phyloP scores from a whole-genome alignment of 2,329 filamentous ascomycete genomes.

The Fusarium bactridioides region DNA sequence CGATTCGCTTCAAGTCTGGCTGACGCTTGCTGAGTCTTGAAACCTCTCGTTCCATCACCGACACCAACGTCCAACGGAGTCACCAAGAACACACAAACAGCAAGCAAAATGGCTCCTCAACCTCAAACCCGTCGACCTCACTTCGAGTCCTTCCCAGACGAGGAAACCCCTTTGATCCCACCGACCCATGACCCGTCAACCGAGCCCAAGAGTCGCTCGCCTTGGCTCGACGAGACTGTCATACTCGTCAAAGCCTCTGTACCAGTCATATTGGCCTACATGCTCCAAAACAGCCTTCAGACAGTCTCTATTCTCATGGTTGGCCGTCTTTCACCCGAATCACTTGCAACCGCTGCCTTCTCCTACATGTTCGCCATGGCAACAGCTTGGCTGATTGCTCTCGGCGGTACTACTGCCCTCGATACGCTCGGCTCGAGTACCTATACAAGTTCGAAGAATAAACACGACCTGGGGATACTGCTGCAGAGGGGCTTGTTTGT shows the following conservation, averaged over 20 bases:
- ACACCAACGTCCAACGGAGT: not conserved
- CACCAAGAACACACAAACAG: not conserved
- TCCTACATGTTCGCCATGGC: conserved; percentile 95
- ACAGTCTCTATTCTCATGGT: conserved; percentile 84
- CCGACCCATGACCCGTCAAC: not conserved
- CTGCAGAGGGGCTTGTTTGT: conserved; percentile 80
- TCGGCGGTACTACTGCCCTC: conserved; percentile 85
- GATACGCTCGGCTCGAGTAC: conserved; percentile 85
- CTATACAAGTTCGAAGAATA: conserved; percentile 82
- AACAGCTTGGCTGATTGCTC: conserved; percentile 84
- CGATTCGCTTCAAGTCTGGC: not conserved
- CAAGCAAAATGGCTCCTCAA: not conserved
- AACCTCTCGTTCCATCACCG: not conserved
- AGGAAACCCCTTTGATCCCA: conserved; percentile 31
- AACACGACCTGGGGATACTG: conserved; percentile 79
- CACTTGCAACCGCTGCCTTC: conserved; percentile 83
- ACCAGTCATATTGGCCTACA: conserved; percentile 85
- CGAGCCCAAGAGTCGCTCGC: not conserved
- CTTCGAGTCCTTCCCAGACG: conserved; percentile 12
- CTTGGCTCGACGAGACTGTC: conserved; percentile 38
- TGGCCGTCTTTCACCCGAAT: conserved; percentile 79
- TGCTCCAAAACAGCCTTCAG: conserved; percentile 85
- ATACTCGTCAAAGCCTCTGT: conserved; percentile 73
- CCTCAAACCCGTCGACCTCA: fast-evolving
- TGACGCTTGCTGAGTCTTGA: not conserved